Base-by-base conservation (phyloP, 2,329 filamentous ascomycete genomes). In the Laburnicola sp. region DNA sequence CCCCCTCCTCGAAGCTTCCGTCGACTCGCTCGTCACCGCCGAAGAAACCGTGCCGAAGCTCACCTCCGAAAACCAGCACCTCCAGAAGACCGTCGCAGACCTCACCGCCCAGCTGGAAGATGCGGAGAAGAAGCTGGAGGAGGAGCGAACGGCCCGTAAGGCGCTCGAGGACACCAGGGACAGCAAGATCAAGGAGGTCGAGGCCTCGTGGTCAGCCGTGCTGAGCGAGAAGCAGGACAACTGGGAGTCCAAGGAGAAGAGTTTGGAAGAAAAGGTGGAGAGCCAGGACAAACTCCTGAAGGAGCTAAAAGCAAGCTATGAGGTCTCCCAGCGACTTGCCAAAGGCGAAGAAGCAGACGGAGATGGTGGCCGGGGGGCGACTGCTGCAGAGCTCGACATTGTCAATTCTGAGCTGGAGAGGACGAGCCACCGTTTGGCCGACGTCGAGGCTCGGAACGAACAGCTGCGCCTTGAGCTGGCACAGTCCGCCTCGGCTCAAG, bases 231-330 rank as follows among this genome's bases (percentile, higher is more conserved):
- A 96, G 75, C 88, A 90, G 64, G 91, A 93, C 71, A 99, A 99
- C 68, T 99, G 94, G 94, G 86, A 88, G 47, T 86, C 93, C 6
- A 97, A 96, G 70, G 94, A 99, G 76, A 89, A 89, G 76, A 86
- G 84, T 26, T 75, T 97, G 53, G 91, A 96, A 66, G 93, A 97
- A 63, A 97, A 97, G 75, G 80, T 96, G 2, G 93, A 97, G 72
- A 95, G 88, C 63, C 93, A 99, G 69, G 94, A 99, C 42, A 86
- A 91, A 5, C 76, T 99, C 34, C 75, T 99, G 61, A 96, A 89
- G 67, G 95, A 99, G 72, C 85, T 97, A 69, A 97, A 97, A 75
- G 94, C 94, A 25, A 97, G 86, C 76, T 97, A 97, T 69, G 94
- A 99, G 74, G 94, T 99, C 48, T 94, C 90, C 39, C 92, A 97